Evolutionary conservation across 2,329 filamentous ascomycete species (phyloP), one percentile per base, ranked within the genome.

Genomic region (Malbranchea cinnamomea): DNA sequence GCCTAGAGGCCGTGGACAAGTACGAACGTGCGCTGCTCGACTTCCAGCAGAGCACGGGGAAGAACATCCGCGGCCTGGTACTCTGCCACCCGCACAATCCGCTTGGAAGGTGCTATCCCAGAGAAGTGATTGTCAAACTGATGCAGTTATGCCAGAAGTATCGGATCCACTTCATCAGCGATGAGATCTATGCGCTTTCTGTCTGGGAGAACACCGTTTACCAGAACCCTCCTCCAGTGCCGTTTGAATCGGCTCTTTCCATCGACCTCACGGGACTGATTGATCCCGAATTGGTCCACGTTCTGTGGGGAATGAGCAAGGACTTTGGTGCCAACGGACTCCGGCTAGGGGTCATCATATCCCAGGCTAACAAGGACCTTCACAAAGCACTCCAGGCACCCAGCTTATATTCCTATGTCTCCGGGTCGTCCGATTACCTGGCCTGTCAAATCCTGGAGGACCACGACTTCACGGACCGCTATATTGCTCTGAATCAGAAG

Each of bases 121-220:
- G 45, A 3, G 41, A 50, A 6, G 54, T 55, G 1, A 40, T 69
- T 5, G 37, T 53, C 1, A 54, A 49, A 5, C 50, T 68, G n/a
- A 56, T 70, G 47, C 40, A 43, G 5, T 50, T 71, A 28, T 70
- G 67, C 39, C 47, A 62, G 21, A 54, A 52, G 26, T 46, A 69
- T 36, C 36, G 48, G 2, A 49, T 71, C 7, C 67, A 73, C 39
- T 48, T 73, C 21, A 57, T 73, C 44, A 62, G 59, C 39, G 68
- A 74, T 42, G 69, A 74, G 41, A 63, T 74, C 22, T 73, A 73
- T 41, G 69, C 66, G 2, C 42, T 68, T 4, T 70, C 67, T 0
- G 49, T 62, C 1, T 73, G 59, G 44, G 35, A 54, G 5, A 67
- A 60, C 35, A 49, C 17, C 20, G 48, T 38, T 33, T 58, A 47